phyloP scores from a whole-genome alignment of 176 grass and related monocot genomes.

The Echinochloa phyllopogon region DNA sequence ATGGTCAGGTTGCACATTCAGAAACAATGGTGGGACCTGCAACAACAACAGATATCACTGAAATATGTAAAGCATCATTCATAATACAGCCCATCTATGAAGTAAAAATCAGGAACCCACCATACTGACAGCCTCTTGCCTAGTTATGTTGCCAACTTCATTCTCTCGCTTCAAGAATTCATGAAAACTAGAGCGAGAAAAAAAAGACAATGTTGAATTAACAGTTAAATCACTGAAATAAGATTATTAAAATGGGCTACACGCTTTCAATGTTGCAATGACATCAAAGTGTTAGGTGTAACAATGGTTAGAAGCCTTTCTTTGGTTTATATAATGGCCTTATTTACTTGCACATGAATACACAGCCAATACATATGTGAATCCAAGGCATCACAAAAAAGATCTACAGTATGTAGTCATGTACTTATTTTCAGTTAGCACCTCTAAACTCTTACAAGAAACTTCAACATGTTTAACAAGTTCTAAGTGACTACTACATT shows the following conservation, averaged over 20 bases:
- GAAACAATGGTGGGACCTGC: slow-evolving; percentile 95
- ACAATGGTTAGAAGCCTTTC: not conserved
- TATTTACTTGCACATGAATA: slow-evolving; percentile 3
- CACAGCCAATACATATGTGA: not conserved
- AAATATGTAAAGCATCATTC: slow-evolving; percentile 32
- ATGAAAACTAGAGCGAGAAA: slow-evolving; percentile 66
- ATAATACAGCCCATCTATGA: slow-evolving; percentile 20
- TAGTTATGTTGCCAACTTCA: slow-evolving; percentile 98
- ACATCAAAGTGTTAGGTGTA: not conserved
- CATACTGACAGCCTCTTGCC: slow-evolving; percentile 99
- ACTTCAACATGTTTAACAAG: not conserved
- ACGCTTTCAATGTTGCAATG: slow-evolving; percentile 14
- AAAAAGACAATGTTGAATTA: slow-evolving; percentile 32
- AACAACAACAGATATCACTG: slow-evolving; percentile 41
- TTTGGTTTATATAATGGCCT: not conserved
- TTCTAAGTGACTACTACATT: not conserved
- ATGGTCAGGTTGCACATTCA: slow-evolving; percentile 91
- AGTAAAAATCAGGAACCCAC: slow-evolving; percentile 56
- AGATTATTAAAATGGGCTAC: not conserved
- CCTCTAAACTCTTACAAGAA: slow-evolving; percentile 34
- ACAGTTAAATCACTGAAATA: slow-evolving; percentile 29
- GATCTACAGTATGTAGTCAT: not conserved
- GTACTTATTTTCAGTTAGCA: slow-evolving; percentile 5
- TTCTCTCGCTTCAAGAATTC: slow-evolving; percentile 98
- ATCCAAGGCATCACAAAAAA: not conserved